Conservation (phyloP, 345 rosid genomes). For the Rhodamnia rubescens region DNA sequence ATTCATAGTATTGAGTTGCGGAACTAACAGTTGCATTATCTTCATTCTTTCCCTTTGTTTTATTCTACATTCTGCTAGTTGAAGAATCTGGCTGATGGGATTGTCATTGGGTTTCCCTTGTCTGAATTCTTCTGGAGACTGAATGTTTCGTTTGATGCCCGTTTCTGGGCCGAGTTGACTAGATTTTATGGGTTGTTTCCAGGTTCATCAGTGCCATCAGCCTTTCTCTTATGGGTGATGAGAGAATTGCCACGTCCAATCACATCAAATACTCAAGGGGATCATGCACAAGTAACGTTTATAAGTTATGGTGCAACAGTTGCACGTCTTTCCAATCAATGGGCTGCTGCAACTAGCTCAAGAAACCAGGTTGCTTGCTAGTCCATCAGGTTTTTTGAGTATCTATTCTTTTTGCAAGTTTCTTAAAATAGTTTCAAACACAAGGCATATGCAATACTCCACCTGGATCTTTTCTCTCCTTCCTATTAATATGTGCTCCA, state of each 20-base stretch:
- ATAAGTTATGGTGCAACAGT: not conserved
- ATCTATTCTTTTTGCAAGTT: not conserved
- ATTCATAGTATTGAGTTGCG: not conserved
- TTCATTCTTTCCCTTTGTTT: not conserved
- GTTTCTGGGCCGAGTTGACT: not conserved
- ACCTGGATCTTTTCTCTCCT: not conserved
- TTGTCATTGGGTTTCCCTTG: not conserved
- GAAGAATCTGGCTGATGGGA: not conserved
- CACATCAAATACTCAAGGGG: not conserved
- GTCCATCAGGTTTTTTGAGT: not conserved
- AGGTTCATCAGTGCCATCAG: constrained; percentile 19
- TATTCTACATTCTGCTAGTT: not conserved
- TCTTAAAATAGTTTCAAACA: not conserved
- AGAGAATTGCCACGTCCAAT: constrained; percentile 21
- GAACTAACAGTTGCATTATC: not conserved
- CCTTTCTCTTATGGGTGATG: constrained; percentile 15
- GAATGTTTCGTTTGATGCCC: not conserved
- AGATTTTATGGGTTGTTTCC: not conserved
- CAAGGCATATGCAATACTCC: not conserved
- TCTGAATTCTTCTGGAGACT: not conserved
- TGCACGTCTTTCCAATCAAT: not conserved
- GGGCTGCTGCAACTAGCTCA: constrained; percentile 8
- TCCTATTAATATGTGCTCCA: not conserved
- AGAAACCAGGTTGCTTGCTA: constrained; percentile 10
- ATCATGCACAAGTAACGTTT: constrained; percentile 7